Evolutionary conservation across 2,329 filamentous ascomycete genomes (phyloP).

Genomic region (Colletotrichum ledebouriae): DNA sequence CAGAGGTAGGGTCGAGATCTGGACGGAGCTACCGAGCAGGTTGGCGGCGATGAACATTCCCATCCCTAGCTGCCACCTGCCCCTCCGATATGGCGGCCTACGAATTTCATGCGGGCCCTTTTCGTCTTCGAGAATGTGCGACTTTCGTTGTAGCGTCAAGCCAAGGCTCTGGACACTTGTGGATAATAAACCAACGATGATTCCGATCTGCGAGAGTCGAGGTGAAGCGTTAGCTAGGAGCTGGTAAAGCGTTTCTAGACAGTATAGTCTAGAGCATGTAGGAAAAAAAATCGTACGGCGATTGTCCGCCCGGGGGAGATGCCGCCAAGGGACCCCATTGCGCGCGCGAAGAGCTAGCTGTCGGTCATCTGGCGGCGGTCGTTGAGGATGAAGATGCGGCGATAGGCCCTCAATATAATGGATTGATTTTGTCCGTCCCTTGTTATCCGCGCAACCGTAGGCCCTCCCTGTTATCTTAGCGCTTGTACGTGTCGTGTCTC

Average conservation of each 20-base stretch:
- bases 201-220: slow-evolving; percentile 76
- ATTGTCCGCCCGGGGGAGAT: slow-evolving; percentile 84
- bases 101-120: slow-evolving; percentile 83
- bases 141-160: slow-evolving; percentile 96
- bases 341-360: slow-evolving; percentile 53
- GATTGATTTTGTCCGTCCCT: slow-evolving; percentile 26
- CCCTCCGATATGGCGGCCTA: slow-evolving; percentile 87
- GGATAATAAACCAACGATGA: slow-evolving; percentile 91
- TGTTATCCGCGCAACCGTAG: slow-evolving; percentile 18
- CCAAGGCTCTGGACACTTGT: slow-evolving; percentile 96
- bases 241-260: not conserved
- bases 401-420: slow-evolving; percentile 36
- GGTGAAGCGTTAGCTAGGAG: slow-evolving; percentile 26
- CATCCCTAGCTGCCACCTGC: slow-evolving; percentile 98
- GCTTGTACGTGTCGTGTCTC: slow-evolving; percentile 18
- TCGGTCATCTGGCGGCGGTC: slow-evolving; percentile 61
- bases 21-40: slow-evolving; percentile 92
- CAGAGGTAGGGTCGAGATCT: slow-evolving; percentile 95
- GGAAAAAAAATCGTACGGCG: slow-evolving; percentile 67
- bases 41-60: slow-evolving; percentile 97
- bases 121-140: slow-evolving; percentile 97
- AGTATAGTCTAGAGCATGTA: not conserved
- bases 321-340: slow-evolving; percentile 80
- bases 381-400: slow-evolving; percentile 31
- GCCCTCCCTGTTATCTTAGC: slow-evolving; percentile 20